phyloP scores from a whole-genome alignment of 2,329 filamentous ascomycete genomes.

The Rhinocladiella mackenziei region DNA sequence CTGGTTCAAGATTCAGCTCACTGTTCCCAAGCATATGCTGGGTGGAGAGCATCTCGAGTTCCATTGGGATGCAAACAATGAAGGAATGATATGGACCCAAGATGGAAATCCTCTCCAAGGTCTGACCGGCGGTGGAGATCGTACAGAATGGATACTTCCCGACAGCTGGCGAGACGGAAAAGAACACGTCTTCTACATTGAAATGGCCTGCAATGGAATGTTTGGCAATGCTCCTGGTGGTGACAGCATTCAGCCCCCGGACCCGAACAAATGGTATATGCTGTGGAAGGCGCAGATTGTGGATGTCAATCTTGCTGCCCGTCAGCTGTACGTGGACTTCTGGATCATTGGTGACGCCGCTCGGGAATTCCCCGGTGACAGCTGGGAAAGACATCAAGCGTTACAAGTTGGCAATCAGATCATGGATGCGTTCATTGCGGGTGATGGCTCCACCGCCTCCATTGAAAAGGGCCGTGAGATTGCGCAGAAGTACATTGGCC shows the following conservation, averaged over 20 bases:
- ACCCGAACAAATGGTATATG: constrained; percentile 75
- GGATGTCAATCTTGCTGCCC: constrained; percentile 79
- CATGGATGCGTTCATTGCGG: constrained; percentile 82
- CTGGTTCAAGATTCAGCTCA: constrained; percentile 86
- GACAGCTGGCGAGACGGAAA: constrained; percentile 76
- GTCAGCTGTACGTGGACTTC: constrained; percentile 82
- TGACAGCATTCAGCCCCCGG: constrained; percentile 81
- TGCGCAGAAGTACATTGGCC: constrained; percentile 75
- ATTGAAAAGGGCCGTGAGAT: constrained; percentile 78
- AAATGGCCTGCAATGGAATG: constrained; percentile 99
- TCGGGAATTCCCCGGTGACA: constrained; percentile 81
- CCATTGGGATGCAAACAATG: constrained; percentile 92
- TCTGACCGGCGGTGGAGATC: constrained; percentile 81
- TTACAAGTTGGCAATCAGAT: constrained; percentile 79
- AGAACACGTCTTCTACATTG: constrained; percentile 86
- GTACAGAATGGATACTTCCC: constrained; percentile 87
- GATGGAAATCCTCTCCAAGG: constrained; percentile 89
- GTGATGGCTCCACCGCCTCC: constrained; percentile 66
- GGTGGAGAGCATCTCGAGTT: constrained; percentile 84
- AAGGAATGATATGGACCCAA: constrained; percentile 90
- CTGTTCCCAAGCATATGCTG: constrained; percentile 66
- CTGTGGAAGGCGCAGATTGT: constrained; percentile 78
- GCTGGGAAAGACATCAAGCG: constrained; percentile 84
- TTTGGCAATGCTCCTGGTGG: constrained; percentile 87
- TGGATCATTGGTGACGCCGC: constrained; percentile 95